These are phyloP conservation scores for Amylostereum chailletii DNA, from an alignment of 1,284 basidiomycete species.

Conservation along the genomic window DNA sequence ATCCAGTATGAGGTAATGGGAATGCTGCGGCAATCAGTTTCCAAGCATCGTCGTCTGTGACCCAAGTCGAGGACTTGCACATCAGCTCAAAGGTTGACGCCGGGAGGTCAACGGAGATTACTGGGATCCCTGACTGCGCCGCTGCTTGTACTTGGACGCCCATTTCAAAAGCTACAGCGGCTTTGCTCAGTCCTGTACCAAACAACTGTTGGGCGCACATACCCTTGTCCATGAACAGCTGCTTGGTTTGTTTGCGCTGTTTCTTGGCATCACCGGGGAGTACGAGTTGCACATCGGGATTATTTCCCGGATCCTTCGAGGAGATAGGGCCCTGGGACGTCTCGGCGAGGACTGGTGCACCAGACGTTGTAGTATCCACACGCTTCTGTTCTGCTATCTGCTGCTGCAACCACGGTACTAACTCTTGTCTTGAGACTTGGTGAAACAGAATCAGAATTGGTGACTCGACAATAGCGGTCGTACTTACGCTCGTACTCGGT, in stretches of 20 bases:
- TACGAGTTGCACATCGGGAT: conserved; percentile 53
- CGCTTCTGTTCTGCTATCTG: conserved; percentile 73
- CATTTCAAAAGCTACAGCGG: conserved; percentile 49
- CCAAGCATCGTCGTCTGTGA: conserved; percentile 69
- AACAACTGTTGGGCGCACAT: conserved; percentile 3
- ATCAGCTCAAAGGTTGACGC: conserved; percentile 52
- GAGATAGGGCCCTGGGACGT: conserved; percentile 18
- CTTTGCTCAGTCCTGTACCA: conserved; percentile 4
- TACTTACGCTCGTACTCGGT: conserved; percentile 62
- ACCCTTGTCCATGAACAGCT: conserved; percentile 65
- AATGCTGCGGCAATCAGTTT: conserved; percentile 46
- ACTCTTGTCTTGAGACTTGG: conserved; percentile 58
- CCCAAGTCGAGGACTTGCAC: conserved; percentile 48
- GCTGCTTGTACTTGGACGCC: conserved; percentile 45
- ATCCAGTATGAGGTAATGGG: conserved; percentile 45
- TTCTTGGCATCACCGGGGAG: conserved; percentile 65
- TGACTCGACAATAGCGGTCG: conserved; percentile 1
- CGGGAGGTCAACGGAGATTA: conserved; percentile 65
- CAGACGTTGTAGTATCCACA: conserved; percentile 55
- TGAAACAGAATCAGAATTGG: background rate
- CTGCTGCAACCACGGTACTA: conserved; percentile 64
- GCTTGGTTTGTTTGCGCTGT: conserved; percentile 61
- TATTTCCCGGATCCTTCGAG: conserved; percentile 33
- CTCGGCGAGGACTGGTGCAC: conserved; percentile 36
- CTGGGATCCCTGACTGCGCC: conserved; percentile 50